Percentiles rank a stretch among this genome's conserved stretches.
phyloP scores from a whole-genome alignment of 805 yeast species.

The Lachancea sp. region DNA sequence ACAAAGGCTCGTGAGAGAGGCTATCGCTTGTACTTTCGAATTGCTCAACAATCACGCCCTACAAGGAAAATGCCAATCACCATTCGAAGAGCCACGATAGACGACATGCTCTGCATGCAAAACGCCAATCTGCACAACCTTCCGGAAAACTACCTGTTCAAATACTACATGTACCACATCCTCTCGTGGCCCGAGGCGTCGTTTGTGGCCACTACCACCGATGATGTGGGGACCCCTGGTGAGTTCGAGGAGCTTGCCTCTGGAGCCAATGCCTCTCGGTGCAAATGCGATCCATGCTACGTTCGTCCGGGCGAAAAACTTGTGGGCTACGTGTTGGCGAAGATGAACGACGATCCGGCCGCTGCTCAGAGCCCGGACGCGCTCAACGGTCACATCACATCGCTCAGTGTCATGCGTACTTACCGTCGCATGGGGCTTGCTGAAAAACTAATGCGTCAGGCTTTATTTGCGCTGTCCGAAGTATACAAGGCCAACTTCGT shows the following conservation, averaged over 20 bases:
- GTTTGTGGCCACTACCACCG: conserved; percentile 84
- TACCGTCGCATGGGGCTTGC: conserved; percentile 95
- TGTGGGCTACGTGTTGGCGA: conserved; percentile 94
- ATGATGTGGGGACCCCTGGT: conserved; percentile 36
- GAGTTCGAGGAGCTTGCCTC: conserved; percentile 12
- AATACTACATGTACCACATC: conserved; percentile 89
- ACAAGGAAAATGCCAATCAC: conserved; percentile 63
- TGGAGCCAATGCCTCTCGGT: conserved; percentile 19
- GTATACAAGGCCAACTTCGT: conserved; percentile 77
- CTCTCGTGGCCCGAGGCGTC: conserved; percentile 97
- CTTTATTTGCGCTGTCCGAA: conserved; percentile 73
- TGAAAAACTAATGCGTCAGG: conserved; percentile 81
- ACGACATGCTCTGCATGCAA: conserved; percentile 91
- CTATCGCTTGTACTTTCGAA: too few species aligned
- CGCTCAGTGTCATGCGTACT: conserved; percentile 90
- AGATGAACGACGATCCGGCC: conserved; percentile 92
- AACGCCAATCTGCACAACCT: conserved; percentile 85
- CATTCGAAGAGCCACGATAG: conserved; percentile 79
- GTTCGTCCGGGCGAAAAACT: conserved; percentile 65
- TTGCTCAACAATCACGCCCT: too few species aligned
- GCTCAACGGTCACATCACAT: conserved; percentile 92
- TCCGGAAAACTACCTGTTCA: conserved; percentile 90
- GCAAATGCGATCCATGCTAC: conserved; percentile 59
- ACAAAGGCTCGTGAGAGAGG: too few species aligned
- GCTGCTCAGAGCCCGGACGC: conserved; percentile 50